phyloP scores from a whole-genome alignment of 495 filamentous ascomycete genomes.

The Xylaria nigripes region DNA sequence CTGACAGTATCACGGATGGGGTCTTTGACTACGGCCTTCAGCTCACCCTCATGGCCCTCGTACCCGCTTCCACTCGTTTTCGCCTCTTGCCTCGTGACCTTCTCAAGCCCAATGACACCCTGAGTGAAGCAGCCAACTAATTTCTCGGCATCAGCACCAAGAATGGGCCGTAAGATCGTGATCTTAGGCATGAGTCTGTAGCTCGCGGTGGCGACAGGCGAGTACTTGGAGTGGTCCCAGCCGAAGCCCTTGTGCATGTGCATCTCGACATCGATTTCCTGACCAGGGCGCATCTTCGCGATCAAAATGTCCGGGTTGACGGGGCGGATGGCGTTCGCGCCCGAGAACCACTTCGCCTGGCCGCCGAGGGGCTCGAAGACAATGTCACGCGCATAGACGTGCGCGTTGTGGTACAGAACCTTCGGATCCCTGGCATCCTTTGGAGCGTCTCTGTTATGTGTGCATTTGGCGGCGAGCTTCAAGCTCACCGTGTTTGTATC shows the following conservation, averaged over 20 bases:
- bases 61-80: slow-evolving; percentile 52
- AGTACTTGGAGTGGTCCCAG: slow-evolving; percentile 95
- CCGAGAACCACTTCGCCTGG: slow-evolving; percentile 60
- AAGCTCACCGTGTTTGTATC: slow-evolving; percentile 79
- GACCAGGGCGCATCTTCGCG: slow-evolving; percentile 87
- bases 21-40: slow-evolving; percentile 78
- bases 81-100: slow-evolving; percentile 60
- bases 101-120: slow-evolving; percentile 77
- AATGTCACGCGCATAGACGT: slow-evolving; percentile 81
- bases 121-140: slow-evolving; percentile 83
- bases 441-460: slow-evolving; percentile 60
- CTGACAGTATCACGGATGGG: slow-evolving; percentile 87
- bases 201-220: slow-evolving; percentile 85
- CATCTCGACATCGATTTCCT: slow-evolving; percentile 72
- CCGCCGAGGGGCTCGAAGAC: slow-evolving; percentile 63
- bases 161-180: slow-evolving; percentile 68
- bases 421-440: slow-evolving; percentile 67
- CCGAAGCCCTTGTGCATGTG: slow-evolving; percentile 92
- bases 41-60: slow-evolving; percentile 62
- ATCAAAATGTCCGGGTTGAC: slow-evolving; percentile 90
- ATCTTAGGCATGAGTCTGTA: slow-evolving; percentile 89
- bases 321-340: slow-evolving; percentile 56
- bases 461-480: slow-evolving; percentile 65
- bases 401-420: slow-evolving; percentile 74
- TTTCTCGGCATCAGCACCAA: slow-evolving; percentile 78